Evolutionary conservation across 2,329 filamentous ascomycete species (phyloP).

Genomic region (Sphaerulina vaccinii): DNA sequence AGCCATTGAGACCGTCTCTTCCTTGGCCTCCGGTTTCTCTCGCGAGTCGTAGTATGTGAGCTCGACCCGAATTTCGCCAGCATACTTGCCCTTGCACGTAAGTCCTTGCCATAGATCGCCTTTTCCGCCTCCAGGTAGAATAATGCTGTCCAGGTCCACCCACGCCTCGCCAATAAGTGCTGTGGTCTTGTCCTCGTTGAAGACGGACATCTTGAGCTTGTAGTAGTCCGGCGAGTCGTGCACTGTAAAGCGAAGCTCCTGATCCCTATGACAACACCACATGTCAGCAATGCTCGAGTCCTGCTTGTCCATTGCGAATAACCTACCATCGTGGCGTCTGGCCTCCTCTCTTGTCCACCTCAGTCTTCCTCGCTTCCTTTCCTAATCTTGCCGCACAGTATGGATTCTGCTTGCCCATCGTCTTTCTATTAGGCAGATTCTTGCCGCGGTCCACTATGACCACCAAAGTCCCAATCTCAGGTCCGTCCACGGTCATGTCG

Average conservation of each 20-base stretch:
- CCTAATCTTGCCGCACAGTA: constrained; percentile 92
- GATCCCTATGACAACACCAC: constrained; percentile 67
- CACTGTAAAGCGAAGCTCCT: constrained; percentile 92
- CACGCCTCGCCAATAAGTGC: constrained; percentile 94
- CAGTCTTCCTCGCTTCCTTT: constrained; percentile 97
- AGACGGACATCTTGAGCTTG: constrained; percentile 90
- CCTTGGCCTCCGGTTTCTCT: constrained; percentile 67
- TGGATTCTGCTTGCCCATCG: constrained; percentile 97
- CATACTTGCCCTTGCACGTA: constrained; percentile 88
- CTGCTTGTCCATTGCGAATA: neutral
- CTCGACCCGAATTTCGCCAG: constrained; percentile 90
- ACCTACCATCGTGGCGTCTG: constrained; percentile 93
- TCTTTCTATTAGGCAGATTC: constrained; percentile 94
- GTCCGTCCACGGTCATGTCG: constrained; percentile 90
- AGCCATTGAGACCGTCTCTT: constrained; percentile 43
- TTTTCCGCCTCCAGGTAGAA: constrained; percentile 86
- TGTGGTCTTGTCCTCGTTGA: constrained; percentile 98
- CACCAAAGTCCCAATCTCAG: constrained; percentile 88
- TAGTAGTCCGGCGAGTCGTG: constrained; percentile 97
- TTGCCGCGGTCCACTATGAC: constrained; percentile 91
- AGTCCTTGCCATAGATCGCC: constrained; percentile 89
- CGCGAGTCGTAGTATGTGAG: constrained; percentile 93
- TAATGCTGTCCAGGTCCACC: constrained; percentile 77
- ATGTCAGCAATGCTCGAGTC: constrained; percentile 15
- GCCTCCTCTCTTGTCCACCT: constrained; percentile 87